Evolutionary conservation across 78 protist species (phyloP).

Genomic region (Chrysochromulina parva): DNA sequence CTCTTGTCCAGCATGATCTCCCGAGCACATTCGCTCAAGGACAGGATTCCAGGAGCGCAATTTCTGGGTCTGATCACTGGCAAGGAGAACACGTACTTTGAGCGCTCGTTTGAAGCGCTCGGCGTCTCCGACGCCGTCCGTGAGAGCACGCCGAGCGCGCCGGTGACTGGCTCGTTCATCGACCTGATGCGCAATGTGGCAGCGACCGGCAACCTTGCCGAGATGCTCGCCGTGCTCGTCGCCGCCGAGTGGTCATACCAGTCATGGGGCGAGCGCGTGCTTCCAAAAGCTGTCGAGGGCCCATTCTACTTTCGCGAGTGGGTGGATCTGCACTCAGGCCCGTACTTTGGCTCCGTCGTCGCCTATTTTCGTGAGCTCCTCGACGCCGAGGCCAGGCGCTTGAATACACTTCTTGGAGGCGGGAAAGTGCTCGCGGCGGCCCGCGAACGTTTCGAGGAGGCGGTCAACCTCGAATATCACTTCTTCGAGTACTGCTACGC

Average conservation of each 20-base stretch:
- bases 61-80: constrained; percentile 28
- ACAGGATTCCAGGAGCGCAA: constrained; percentile 22
- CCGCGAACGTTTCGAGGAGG: too few relatives aligned
- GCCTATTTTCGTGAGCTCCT: constrained; percentile 22
- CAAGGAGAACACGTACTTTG: constrained; percentile 36
- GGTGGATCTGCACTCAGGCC: constrained; percentile 29
- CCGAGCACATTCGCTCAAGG: background rate
- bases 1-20: constrained; percentile 12
- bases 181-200: background rate
- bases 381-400: background rate
- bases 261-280: constrained; percentile 33
- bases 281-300: background rate
- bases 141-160: background rate
- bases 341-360: constrained; percentile 12
- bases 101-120: constrained; percentile 9
- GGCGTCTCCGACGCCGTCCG: background rate
- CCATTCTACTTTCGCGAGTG: background rate
- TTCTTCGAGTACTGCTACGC: too few relatives aligned
- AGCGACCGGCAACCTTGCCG: background rate
- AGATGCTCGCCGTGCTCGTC: constrained; percentile 30
- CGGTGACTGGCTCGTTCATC: background rate
- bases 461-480: too few relatives aligned
- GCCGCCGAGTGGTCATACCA: constrained; percentile 28
- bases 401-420: too few relatives aligned
- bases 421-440: too few relatives aligned